Base-by-base conservation (phyloP, 2,329 filamentous ascomycete genomes). In the Didymella sp. region DNA sequence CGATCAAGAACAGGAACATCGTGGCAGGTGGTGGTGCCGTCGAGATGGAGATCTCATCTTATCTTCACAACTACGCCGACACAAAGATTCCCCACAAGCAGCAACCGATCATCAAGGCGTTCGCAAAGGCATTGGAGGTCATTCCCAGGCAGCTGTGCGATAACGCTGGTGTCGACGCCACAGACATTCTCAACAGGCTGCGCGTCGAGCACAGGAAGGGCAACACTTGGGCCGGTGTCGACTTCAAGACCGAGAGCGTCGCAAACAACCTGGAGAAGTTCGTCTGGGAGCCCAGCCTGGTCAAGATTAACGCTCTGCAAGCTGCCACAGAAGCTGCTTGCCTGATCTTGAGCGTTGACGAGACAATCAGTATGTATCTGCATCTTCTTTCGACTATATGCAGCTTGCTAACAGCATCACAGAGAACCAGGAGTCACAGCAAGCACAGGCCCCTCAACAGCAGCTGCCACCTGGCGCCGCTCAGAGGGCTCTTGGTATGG, bases 101-200 rank as follows among this genome's bases (percentile, higher is more conserved):
- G 78, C 95, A 99, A 80, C 87, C 91, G 53, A 92, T 99, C 72
- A 95, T 99, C 84, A 98, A 98, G 82, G 90, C 92, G 5, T 98
- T 98, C 69, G 95, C 95, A 69, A 97, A 96, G 82, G 95, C 95
- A 1, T 86, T 99, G 52, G 95, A 99, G 81, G 89, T 98, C 59
- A 96, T 99, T 68, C 95, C 95, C 21, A 89, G 95, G 71, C 95
- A 98, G 80, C 84, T 99, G 59, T 99, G 95, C 82, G 95, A 99
- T 82, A 99, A 99, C 73, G 95, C 95, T 53, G 95, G 95, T 62
- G 98, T 99, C 75, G 95, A 99, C 74, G 93, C 95, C 24, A 99
- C 95, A 48, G 95, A 99, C 73, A 97, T 99, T 66, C 87, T 99
- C 62, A 99, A 98, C 84, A 89, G 92, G 73, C 84, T 99, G 65